Evolutionary conservation across 2,329 filamentous ascomycete species (phyloP).

Genomic region (Diaporthe capsici): DNA sequence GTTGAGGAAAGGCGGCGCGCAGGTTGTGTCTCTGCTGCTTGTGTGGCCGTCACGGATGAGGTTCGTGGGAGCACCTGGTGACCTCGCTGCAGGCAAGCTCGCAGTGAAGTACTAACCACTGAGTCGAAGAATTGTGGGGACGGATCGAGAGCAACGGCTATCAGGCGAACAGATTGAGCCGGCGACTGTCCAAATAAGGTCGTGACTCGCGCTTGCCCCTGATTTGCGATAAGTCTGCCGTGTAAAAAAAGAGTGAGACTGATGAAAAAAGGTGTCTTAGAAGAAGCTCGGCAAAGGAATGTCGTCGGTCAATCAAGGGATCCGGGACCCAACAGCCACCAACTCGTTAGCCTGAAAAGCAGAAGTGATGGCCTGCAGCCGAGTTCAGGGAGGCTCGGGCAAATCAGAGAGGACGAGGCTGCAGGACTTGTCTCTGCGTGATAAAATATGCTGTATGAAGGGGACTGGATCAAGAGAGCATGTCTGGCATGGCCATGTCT

Average conservation of each 20-base stretch:
- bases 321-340: slow-evolving; percentile 18
- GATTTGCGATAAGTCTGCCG: slow-evolving; percentile 18
- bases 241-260: slow-evolving; percentile 23
- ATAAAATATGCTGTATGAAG: slow-evolving; percentile 22
- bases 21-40: slow-evolving; percentile 1
- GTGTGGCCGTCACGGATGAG: slow-evolving; percentile 17
- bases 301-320: slow-evolving; percentile 31
- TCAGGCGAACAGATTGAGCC: slow-evolving; percentile 21
- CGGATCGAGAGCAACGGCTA: slow-evolving; percentile 12
- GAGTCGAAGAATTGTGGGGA: slow-evolving; percentile 35
- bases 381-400: slow-evolving; percentile 19
- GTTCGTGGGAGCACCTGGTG: background rate
- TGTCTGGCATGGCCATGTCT: slow-evolving; percentile 30
- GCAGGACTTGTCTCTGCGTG: slow-evolving; percentile 22
- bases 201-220: slow-evolving; percentile 34
- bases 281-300: slow-evolving; percentile 27
- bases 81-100: slow-evolving; percentile 23
- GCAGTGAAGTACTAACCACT: slow-evolving; percentile 37
- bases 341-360: slow-evolving; percentile 4
- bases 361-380: slow-evolving; percentile 10
- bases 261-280: slow-evolving; percentile 19
- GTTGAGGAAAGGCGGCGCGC: background rate
- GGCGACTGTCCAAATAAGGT: slow-evolving; percentile 22
- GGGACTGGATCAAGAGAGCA: background rate
- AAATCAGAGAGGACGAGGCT: slow-evolving; percentile 7